A percentile compares a stretch with the other conserved stretches of the same genome.
phyloP scores from a whole-genome alignment of 2,329 filamentous ascomycete species.

The Beauveria brongniartii region DNA sequence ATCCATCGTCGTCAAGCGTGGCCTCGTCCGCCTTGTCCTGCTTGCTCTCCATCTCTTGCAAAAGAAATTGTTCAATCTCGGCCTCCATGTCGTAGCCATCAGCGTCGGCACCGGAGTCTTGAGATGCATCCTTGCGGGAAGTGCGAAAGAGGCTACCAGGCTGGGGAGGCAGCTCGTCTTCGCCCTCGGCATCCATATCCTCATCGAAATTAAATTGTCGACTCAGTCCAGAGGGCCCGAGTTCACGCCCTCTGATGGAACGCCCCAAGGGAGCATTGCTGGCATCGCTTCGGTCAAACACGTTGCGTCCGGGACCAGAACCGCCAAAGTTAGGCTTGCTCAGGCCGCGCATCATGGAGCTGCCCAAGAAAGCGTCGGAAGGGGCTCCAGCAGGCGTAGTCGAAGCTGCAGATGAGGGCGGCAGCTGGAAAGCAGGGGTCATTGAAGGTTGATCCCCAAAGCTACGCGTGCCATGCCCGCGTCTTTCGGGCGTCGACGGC shows the following conservation, averaged over 20 bases:
- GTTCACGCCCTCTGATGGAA: constrained; percentile 34
- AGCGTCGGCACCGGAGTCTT: constrained; percentile 18
- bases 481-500: constrained; percentile 42
- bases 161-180: constrained; percentile 25
- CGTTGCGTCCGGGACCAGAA: constrained; percentile 25
- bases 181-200: constrained; percentile 27
- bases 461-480: constrained; percentile 27
- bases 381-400: constrained; percentile 51
- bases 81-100: constrained; percentile 25
- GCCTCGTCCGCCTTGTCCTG: constrained; percentile 30
- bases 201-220: constrained; percentile 29
- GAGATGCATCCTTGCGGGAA: constrained; percentile 11
- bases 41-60: constrained; percentile 23
- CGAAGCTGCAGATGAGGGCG: constrained; percentile 43
- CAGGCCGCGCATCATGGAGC: constrained; percentile 41
- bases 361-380: constrained; percentile 45
- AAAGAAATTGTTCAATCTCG: constrained; percentile 29
- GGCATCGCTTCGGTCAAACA: constrained; percentile 29
- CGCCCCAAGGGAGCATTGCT: constrained; percentile 39
- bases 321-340: constrained; percentile 30
- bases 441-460: constrained; percentile 41
- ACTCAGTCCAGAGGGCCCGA: constrained; percentile 46
- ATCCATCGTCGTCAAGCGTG: constrained; percentile 30
- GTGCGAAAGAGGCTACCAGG: constrained; percentile 26
- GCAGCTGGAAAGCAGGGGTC: constrained; percentile 44